phyloP scores from a whole-genome alignment of 2,329 filamentous ascomycete species.

The Penicillium sp. region DNA sequence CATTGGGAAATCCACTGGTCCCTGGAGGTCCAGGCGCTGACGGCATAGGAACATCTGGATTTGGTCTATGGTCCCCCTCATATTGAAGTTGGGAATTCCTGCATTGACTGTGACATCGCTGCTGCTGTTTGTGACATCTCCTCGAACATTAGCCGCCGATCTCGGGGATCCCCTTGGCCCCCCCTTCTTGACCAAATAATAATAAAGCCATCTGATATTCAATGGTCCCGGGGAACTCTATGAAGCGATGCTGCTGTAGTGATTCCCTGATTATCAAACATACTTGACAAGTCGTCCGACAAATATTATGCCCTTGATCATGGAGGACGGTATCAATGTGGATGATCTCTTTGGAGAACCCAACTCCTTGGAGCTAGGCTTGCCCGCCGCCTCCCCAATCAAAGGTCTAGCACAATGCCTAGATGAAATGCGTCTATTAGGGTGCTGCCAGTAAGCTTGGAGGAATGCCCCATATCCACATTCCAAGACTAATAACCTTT shows the following conservation, averaged over 20 bases:
- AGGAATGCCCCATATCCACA: background rate
- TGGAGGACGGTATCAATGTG: slow-evolving; percentile 61
- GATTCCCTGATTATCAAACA: slow-evolving; percentile 1
- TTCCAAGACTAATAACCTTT: slow-evolving; percentile 25
- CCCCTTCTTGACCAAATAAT: background rate
- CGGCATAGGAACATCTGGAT: slow-evolving; percentile 6
- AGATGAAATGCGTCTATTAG: slow-evolving; percentile 71
- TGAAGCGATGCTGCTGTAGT: slow-evolving; percentile 22
- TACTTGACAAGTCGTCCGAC: slow-evolving; percentile 1
- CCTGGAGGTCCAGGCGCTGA: slow-evolving; percentile 9
- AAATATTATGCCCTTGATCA: slow-evolving; percentile 52
- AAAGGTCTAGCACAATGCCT: slow-evolving; percentile 71
- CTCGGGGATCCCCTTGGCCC: background rate
- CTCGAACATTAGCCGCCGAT: background rate
- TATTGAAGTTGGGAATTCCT: background rate
- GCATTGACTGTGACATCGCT: background rate
- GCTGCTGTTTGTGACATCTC: background rate
- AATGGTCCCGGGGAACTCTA: slow-evolving; percentile 6
- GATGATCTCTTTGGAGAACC: slow-evolving; percentile 75
- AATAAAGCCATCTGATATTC: slow-evolving; percentile 5
- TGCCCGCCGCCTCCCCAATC: slow-evolving; percentile 52
- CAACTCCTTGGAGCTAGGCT: slow-evolving; percentile 57
- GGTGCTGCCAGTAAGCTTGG: slow-evolving; percentile 74
- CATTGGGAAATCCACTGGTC: slow-evolving; percentile 11
- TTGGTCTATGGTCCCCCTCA: background rate